These are phyloP conservation scores for Sphenostylis stenocarpa DNA, from an alignment of 306 rosid genomes.

Conservation along the genomic window DNA sequence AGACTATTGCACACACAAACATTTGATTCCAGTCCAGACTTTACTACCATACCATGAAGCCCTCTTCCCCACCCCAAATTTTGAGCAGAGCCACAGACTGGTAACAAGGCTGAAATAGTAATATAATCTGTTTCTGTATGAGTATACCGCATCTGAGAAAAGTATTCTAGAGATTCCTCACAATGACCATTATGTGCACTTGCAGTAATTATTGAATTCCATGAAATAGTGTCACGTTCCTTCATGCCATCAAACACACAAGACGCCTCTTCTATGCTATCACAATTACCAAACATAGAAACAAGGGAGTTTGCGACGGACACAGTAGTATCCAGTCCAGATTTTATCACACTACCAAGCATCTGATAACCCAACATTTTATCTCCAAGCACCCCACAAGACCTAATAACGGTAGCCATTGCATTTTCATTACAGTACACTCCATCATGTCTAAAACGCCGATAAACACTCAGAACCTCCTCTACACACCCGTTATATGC, in stretches of 20 bases:
- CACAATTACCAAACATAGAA: constrained; percentile 71
- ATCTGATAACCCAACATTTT: constrained; percentile 64
- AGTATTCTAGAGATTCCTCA: constrained; percentile 60
- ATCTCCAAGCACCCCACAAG: constrained; percentile 75
- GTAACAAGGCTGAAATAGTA: constrained; percentile 62
- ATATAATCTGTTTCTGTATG: constrained; percentile 52
- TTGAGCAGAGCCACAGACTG: constrained; percentile 57
- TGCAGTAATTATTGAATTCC: constrained; percentile 89
- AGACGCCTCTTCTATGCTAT: constrained; percentile 57
- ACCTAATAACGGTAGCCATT: constrained; percentile 58
- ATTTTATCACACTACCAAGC: constrained; percentile 67
- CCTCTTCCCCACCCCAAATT: constrained; percentile 81
- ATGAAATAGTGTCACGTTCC: constrained; percentile 76
- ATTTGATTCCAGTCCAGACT: constrained; percentile 69
- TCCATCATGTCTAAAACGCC: constrained; percentile 46
- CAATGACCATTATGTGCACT: constrained; percentile 54
- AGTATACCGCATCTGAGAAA: constrained; percentile 57
- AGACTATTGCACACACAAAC: constrained; percentile 74
- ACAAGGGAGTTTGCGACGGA: constrained; percentile 80
- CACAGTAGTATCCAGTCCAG: constrained; percentile 58
- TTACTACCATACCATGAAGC: constrained; percentile 64
- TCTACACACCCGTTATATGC: constrained; percentile 51
- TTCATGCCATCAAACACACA: constrained; percentile 68
- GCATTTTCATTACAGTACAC: constrained; percentile 68
- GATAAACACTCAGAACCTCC: constrained; percentile 58